phyloP scores from a whole-genome alignment of 2,329 filamentous ascomycete genomes.

The Hymenoscyphus repandus region DNA sequence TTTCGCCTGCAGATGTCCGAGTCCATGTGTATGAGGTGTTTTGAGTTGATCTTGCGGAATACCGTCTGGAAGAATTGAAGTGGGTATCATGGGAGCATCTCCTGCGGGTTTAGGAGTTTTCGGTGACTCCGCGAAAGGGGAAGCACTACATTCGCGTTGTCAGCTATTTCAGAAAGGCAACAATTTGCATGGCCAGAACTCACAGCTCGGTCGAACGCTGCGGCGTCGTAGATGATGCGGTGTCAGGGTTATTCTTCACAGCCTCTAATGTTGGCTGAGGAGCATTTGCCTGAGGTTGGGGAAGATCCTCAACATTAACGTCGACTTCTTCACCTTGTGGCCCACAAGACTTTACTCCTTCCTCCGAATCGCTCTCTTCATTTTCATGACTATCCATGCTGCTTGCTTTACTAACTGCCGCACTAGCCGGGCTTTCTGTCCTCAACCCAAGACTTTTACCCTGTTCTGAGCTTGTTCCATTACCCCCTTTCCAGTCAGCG shows the following conservation, averaged over 20 bases:
- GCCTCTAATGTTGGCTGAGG: conserved; percentile 20
- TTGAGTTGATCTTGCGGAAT: conserved; percentile 33
- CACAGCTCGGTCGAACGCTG: conserved; percentile 19
- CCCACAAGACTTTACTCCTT: conserved; percentile 24
- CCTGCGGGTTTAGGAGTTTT: neutral
- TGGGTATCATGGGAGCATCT: conserved; percentile 32
- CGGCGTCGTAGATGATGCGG: conserved; percentile 25
- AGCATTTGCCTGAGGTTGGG: conserved; percentile 16
- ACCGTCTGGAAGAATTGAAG: conserved; percentile 38
- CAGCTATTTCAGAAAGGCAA: conserved; percentile 5
- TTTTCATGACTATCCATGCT: conserved; percentile 51
- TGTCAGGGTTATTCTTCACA: conserved; percentile 24
- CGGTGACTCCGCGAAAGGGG: neutral
- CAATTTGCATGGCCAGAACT: neutral
- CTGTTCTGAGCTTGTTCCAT: conserved; percentile 40
- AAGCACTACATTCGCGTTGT: neutral
- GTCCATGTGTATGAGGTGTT: conserved; percentile 17
- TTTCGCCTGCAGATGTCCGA: conserved; percentile 22
- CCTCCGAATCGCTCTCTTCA: conserved; percentile 19
- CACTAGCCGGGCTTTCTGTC: conserved; percentile 58
- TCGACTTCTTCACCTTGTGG: conserved; percentile 26
- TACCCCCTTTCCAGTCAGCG: conserved; percentile 70
- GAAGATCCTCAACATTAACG: conserved; percentile 18
- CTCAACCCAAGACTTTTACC: conserved; percentile 65
- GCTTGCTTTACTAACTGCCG: conserved; percentile 65